Evolutionary conservation across 805 yeast species (phyloP).

Genomic region (Ogataea neopini): DNA sequence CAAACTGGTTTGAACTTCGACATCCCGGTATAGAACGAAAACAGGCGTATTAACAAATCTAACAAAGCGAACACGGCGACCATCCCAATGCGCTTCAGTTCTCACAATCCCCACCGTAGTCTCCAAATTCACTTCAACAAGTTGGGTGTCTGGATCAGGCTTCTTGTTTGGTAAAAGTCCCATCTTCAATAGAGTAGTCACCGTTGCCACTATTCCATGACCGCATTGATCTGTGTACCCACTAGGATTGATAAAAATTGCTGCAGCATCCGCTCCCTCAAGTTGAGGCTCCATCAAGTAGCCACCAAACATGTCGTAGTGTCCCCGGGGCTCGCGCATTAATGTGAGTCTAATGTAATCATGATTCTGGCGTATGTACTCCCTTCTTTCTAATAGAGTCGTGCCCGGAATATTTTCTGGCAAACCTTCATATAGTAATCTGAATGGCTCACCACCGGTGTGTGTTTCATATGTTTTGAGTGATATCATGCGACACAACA

Average conservation of each 20-base stretch:
- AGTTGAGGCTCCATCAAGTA: constrained; percentile 22
- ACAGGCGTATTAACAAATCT: constrained; percentile 28
- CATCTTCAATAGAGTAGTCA: constrained; percentile 23
- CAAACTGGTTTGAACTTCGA: constrained; percentile 16
- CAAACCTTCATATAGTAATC: constrained; percentile 23
- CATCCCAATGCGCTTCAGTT: constrained; percentile 28
- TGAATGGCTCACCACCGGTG: constrained; percentile 31
- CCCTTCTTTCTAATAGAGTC: constrained; percentile 26
- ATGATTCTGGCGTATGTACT: constrained; percentile 19
- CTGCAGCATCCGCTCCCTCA: constrained; percentile 29
- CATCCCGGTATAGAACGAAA: constrained; percentile 19
- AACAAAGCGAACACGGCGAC: constrained; percentile 25
- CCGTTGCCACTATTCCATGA: constrained; percentile 31
- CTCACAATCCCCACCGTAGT: constrained; percentile 30
- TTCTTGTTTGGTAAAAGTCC: constrained; percentile 22
- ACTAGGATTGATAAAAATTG: constrained; percentile 28
- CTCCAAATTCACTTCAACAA: constrained; percentile 24
- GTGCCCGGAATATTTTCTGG: constrained; percentile 25
- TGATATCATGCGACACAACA: constrained; percentile 8
- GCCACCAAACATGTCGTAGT: constrained; percentile 34
- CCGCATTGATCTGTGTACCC: constrained; percentile 35
- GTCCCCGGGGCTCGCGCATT: constrained; percentile 33
- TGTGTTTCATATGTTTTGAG: constrained; percentile 30
- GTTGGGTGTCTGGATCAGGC: constrained; percentile 15
- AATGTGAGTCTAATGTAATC: constrained; percentile 28